Percentiles rank a stretch among this genome's conserved stretches.
These are phyloP conservation scores for Periconia digitata DNA, from an alignment of 2,329 filamentous ascomycete species.

Conservation along the genomic window DNA sequence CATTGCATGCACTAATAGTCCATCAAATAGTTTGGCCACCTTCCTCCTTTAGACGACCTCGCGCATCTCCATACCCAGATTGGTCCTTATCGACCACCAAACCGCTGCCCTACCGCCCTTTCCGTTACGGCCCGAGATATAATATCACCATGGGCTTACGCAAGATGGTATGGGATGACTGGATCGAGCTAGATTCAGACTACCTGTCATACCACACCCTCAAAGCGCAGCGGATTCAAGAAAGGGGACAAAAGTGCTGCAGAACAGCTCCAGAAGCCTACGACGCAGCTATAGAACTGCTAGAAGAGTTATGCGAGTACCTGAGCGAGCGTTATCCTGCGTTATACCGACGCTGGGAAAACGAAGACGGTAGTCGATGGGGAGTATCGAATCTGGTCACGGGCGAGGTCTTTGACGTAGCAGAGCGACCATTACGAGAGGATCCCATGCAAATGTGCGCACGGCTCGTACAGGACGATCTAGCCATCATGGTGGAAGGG, in stretches of 20 bases:
- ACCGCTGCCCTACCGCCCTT: slow-evolving; percentile 76
- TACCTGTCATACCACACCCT: slow-evolving; percentile 72
- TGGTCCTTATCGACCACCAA: slow-evolving; percentile 71
- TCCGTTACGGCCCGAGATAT: slow-evolving; percentile 75
- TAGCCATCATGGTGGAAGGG: slow-evolving; percentile 80
- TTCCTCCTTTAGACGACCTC: slow-evolving; percentile 61
- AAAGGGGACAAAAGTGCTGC: slow-evolving; percentile 69
- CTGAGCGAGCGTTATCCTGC: slow-evolving; percentile 74
- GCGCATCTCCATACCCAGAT: slow-evolving; percentile 62
- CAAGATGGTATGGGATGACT: slow-evolving; percentile 69
- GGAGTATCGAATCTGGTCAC: slow-evolving; percentile 74
- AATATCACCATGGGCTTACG: slow-evolving; percentile 76
- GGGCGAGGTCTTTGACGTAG: slow-evolving; percentile 70
- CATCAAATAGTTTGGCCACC: slow-evolving; percentile 55
- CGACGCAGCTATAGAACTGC: slow-evolving; percentile 71
- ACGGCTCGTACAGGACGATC: slow-evolving; percentile 76
- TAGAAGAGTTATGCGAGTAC: slow-evolving; percentile 72
- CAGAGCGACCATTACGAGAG: slow-evolving; percentile 64
- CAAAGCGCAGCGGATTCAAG: slow-evolving; percentile 67
- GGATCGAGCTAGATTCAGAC: slow-evolving; percentile 84
- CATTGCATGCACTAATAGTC: not conserved
- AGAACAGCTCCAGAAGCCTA: slow-evolving; percentile 69
- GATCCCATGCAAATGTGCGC: slow-evolving; percentile 77
- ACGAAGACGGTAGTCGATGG: slow-evolving; percentile 69
- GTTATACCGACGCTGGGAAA: slow-evolving; percentile 64